Conservation (phyloP, 2,329 filamentous ascomycete genomes). For the Diplodia corticola region DNA sequence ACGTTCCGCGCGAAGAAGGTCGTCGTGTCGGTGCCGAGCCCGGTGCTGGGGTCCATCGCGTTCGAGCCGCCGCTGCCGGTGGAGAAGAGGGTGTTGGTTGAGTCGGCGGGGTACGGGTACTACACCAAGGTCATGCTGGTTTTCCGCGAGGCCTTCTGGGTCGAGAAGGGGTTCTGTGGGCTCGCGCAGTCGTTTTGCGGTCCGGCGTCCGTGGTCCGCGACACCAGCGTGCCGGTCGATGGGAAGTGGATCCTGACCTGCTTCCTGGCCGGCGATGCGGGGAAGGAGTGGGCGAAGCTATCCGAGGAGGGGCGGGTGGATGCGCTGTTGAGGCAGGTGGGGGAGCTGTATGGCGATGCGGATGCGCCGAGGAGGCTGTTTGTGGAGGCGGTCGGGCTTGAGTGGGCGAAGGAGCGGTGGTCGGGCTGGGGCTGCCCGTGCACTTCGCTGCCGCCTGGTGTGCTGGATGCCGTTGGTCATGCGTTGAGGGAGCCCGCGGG, state of each 20-base stretch:
- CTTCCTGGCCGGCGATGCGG: slow-evolving; percentile 44
- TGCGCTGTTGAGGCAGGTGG: slow-evolving; percentile 40
- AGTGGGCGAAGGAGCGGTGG: slow-evolving; percentile 34
- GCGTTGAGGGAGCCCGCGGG: slow-evolving; percentile 31
- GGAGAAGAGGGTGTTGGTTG: slow-evolving; percentile 41
- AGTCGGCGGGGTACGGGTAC: slow-evolving; percentile 43
- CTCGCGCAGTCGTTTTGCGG: slow-evolving; percentile 45
- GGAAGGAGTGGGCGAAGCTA: slow-evolving; percentile 39
- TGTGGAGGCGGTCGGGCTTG: slow-evolving; percentile 31
- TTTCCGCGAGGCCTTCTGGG: slow-evolving; percentile 52
- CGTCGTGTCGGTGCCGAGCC: slow-evolving; percentile 52
- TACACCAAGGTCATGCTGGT: slow-evolving; percentile 55
- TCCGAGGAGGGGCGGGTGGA: slow-evolving; percentile 32
- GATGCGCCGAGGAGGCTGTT: not conserved
- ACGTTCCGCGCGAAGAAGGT: slow-evolving; percentile 46
- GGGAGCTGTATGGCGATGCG: slow-evolving; percentile 31
- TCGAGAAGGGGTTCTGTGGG: slow-evolving; percentile 47
- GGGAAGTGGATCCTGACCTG: slow-evolving; percentile 41
- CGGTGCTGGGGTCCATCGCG: slow-evolving; percentile 44
- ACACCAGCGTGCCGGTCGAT: slow-evolving; percentile 33
- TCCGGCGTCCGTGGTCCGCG: slow-evolving; percentile 32
- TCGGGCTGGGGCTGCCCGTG: slow-evolving; percentile 1
- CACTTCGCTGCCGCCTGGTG: slow-evolving; percentile 2
- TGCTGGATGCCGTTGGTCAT: slow-evolving; percentile 26
- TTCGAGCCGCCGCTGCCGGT: slow-evolving; percentile 52